Evolutionary conservation across 2,329 filamentous ascomycete genomes (phyloP).

Genomic region (Paramyrothecium roridum): DNA sequence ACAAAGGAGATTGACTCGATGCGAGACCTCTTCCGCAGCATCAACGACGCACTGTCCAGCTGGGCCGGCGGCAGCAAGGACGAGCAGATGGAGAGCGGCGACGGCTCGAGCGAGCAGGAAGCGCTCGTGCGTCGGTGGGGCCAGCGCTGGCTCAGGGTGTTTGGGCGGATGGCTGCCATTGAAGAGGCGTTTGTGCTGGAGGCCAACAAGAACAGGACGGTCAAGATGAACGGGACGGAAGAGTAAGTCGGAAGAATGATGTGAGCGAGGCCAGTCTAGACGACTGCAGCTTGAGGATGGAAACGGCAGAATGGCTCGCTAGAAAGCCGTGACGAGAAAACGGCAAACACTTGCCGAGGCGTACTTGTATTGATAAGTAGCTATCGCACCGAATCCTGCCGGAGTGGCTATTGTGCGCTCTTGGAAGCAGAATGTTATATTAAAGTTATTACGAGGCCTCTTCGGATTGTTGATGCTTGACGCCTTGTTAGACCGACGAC

Average conservation of each 20-base stretch:
- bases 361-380: too few species aligned
- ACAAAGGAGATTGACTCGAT: conserved; percentile 69
- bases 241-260: background rate
- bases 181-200: conserved; percentile 67
- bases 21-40: conserved; percentile 74
- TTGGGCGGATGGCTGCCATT: conserved; percentile 75
- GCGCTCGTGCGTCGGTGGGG: conserved; percentile 76
- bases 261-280: too few species aligned
- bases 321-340: too few species aligned
- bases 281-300: too few species aligned
- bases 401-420: too few species aligned
- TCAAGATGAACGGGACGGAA: conserved; percentile 12
- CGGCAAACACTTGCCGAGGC: too few species aligned
- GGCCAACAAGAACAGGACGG: conserved; percentile 21
- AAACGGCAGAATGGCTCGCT: too few species aligned
- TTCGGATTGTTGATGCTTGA: too few species aligned
- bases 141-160: conserved; percentile 80
- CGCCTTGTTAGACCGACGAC: too few species aligned
- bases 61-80: conserved; percentile 75
- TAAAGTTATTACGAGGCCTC: too few species aligned
- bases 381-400: too few species aligned
- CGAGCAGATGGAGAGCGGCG: conserved; percentile 67
- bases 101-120: conserved; percentile 56
- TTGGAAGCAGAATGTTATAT: too few species aligned
- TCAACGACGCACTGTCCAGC: conserved; percentile 72